Conservation (phyloP, 225 moss, liverwort and hornwort species). For the Takakia lepidozioides region DNA sequence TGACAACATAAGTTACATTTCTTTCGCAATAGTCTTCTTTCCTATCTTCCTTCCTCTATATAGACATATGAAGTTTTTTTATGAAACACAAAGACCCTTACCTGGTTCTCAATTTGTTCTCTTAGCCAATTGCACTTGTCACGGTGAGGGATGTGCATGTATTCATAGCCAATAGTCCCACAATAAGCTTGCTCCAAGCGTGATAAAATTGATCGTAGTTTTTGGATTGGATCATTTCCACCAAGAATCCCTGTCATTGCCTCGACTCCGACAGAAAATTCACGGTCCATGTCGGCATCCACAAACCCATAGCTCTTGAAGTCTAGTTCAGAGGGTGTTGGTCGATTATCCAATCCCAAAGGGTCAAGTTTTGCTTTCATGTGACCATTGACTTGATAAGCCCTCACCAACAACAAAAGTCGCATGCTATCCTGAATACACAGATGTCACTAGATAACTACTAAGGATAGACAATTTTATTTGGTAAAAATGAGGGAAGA, state of each 20-base stretch:
- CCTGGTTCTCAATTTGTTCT: constrained; percentile 81
- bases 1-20: too few species aligned
- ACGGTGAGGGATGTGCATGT: constrained; percentile 90
- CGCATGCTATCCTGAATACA: constrained; percentile 89
- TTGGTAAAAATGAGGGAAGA: too few species aligned
- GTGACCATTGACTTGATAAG: constrained; percentile 91
- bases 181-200: constrained; percentile 80
- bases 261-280: constrained; percentile 86
- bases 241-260: constrained; percentile 80
- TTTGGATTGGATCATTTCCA: constrained; percentile 63
- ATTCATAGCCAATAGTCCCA: constrained; percentile 82
- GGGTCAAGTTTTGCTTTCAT: constrained; percentile 86
- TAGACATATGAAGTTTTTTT: too few species aligned
- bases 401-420: constrained; percentile 72
- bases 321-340: constrained; percentile 66
- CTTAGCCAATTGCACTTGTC: constrained; percentile 94
- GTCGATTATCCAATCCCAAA: constrained; percentile 56
- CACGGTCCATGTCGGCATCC: constrained; percentile 70
- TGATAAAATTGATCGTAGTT: constrained; percentile 56
- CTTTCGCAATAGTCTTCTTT: too few species aligned
- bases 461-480: too few species aligned
- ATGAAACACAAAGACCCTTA: constrained; percentile 11
- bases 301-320: constrained; percentile 82
- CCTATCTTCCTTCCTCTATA: too few species aligned
- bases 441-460: too few species aligned